Percentiles rank a stretch among this genome's conserved stretches.
These are phyloP conservation scores for Nissolia schottii DNA, from an alignment of 306 rosid genomes.

Conservation along the genomic window DNA sequence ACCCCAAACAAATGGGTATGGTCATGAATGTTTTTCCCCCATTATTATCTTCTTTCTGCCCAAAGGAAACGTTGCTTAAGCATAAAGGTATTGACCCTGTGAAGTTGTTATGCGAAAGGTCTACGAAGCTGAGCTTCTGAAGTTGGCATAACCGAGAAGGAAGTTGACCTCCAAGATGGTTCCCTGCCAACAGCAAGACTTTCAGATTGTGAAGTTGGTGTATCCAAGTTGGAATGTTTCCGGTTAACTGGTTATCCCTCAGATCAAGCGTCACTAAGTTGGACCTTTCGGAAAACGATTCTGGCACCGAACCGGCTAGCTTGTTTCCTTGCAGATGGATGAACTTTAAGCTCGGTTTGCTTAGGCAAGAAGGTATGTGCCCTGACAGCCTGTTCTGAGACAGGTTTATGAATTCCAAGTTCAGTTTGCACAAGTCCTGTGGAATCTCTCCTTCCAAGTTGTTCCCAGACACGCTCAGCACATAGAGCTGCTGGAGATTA, in stretches of 20 bases:
- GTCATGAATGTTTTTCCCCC: background rate
- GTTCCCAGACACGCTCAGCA: background rate
- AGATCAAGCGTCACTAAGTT: background rate
- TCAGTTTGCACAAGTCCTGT: background rate
- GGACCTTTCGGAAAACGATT: background rate
- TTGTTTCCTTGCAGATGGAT: constrained; percentile 4
- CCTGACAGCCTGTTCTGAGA: background rate
- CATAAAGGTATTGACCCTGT: background rate
- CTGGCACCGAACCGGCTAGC: background rate
- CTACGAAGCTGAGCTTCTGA: background rate
- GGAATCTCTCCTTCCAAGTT: background rate
- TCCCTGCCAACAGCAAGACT: background rate
- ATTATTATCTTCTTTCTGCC: background rate
- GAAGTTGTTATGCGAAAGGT: background rate
- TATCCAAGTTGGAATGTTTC: background rate
- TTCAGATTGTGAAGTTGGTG: background rate
- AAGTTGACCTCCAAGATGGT: background rate
- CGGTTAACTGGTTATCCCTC: background rate
- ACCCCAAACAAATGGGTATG: background rate
- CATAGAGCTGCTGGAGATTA: background rate
- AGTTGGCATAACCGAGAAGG: background rate
- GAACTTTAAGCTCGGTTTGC: background rate
- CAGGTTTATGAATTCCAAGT: background rate
- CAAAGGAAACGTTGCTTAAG: background rate
- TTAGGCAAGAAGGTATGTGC: background rate